Conservation (phyloP, 305 asterid species). For the Caryopteris hybrid region DNA sequence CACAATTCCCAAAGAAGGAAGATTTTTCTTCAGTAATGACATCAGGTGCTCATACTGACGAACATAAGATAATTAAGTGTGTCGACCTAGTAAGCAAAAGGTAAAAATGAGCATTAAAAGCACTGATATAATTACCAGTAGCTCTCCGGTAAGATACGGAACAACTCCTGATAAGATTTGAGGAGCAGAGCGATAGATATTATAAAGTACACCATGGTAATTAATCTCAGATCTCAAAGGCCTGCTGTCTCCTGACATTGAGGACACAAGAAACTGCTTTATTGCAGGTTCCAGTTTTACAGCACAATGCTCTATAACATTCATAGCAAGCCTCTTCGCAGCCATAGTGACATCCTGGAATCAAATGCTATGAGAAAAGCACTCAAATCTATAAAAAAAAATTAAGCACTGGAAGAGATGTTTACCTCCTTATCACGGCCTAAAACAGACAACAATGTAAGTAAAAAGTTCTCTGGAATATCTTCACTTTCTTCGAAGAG, state of each 20-base stretch:
- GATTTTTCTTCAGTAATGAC: background rate
- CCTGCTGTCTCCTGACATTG: conserved; percentile 81
- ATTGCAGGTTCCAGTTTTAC: conserved; percentile 84
- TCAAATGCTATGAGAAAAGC: conserved; percentile 12
- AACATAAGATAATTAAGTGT: background rate
- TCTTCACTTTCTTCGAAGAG: conserved; percentile 96
- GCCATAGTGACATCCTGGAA: conserved; percentile 63
- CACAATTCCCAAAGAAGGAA: conserved; percentile 2
- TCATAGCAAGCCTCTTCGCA: conserved; percentile 85
- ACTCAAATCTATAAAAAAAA: conserved; percentile 14
- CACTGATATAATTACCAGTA: conserved; percentile 60
- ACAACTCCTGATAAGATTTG: conserved; percentile 83
- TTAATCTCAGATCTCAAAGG: conserved; percentile 52
- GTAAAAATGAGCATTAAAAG: conserved; percentile 2
- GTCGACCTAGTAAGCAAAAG: conserved; percentile 9
- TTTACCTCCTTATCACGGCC: conserved; percentile 75
- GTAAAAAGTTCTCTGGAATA: conserved; percentile 70
- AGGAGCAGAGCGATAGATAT: conserved; percentile 80
- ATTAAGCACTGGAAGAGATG: conserved; percentile 3
- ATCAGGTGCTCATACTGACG: conserved; percentile 1
- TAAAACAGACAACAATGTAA: conserved; percentile 62
- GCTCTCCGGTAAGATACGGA: conserved; percentile 93
- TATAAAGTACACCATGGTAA: conserved; percentile 73
- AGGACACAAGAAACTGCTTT: conserved; percentile 78
- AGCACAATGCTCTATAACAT: conserved; percentile 74